Evolutionary conservation across 371 early-diverging fungal species (phyloP).

Genomic region (Basidiobolus meristosporus): DNA sequence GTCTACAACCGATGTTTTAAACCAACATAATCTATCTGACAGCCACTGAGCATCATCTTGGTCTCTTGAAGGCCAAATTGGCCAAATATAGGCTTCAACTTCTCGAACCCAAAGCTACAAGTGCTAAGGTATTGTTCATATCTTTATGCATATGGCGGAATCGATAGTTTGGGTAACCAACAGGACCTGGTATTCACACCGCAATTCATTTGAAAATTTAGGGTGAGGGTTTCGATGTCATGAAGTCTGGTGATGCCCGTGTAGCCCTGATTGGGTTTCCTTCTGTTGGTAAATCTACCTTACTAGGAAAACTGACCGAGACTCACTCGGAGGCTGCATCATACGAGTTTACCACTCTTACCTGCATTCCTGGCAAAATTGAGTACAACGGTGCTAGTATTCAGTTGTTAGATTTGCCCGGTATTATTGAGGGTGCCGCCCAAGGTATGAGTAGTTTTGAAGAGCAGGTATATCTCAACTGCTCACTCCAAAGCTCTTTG

Average conservation of each 20-base stretch:
- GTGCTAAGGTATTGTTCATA: conserved; percentile 43
- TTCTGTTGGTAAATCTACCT: conserved; percentile 97
- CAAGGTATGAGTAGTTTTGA: conserved; percentile 69
- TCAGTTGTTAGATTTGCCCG: conserved; percentile 73
- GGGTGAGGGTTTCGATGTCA: conserved; percentile 95
- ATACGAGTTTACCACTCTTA: conserved; percentile 99
- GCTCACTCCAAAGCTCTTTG: conserved; percentile 27
- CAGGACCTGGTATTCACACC: background rate
- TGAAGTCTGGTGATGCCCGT: conserved; percentile 96
- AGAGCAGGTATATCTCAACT: conserved; percentile 32
- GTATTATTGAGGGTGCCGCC: conserved; percentile 88
- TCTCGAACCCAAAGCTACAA: conserved; percentile 61
- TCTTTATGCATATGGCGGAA: background rate
- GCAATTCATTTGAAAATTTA: conserved; percentile 6
- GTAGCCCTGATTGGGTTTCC: conserved; percentile 99
- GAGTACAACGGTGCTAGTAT: conserved; percentile 96
- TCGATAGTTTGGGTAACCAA: background rate
- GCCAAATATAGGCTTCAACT: conserved; percentile 90
- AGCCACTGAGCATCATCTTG: conserved; percentile 95
- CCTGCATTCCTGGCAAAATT: conserved; percentile 95
- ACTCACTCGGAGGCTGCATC: conserved; percentile 85
- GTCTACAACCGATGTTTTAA: background rate
- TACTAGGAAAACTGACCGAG: conserved; percentile 88
- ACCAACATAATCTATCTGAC: background rate
- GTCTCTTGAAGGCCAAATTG: conserved; percentile 90